Conservation (phyloP, 371 early-diverging fungal genomes). For the Mucor circinelloides region DNA sequence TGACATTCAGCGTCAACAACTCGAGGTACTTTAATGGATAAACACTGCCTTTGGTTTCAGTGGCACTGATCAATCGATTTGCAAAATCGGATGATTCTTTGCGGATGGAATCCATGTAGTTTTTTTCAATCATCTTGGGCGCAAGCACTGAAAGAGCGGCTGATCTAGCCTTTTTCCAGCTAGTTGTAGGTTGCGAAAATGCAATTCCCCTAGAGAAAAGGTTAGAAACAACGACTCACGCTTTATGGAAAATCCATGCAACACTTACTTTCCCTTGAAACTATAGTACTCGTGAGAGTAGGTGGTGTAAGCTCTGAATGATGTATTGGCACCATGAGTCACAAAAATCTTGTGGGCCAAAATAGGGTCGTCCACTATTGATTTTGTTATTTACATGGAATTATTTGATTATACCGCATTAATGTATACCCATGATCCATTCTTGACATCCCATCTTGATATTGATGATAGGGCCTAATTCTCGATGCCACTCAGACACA, state of each 20-base stretch:
- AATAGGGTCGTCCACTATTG: conserved; percentile 5
- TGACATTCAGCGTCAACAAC: conserved; percentile 11
- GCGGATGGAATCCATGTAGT: neutral
- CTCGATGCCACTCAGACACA: conserved; percentile 19
- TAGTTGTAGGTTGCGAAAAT: neutral
- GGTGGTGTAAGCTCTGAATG: conserved; percentile 2
- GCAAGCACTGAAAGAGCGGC: conserved; percentile 14
- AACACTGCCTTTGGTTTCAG: neutral
- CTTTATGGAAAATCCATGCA: no score
- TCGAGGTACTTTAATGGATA: conserved; percentile 2
- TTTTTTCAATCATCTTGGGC: conserved; percentile 15
- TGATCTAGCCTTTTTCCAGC: neutral
- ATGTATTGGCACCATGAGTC: conserved; percentile 10
- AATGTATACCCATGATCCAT: no score
- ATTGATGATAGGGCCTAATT: conserved; percentile 15
- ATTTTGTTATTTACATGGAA: no score
- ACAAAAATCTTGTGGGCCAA: conserved; percentile 28
- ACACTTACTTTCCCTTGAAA: conserved; percentile 12
- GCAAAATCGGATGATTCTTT: neutral
- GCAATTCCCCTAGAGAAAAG: neutral
- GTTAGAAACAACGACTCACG: neutral
- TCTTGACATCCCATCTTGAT: conserved; percentile 15
- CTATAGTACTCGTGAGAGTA: conserved; percentile 6
- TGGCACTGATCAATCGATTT: neutral
- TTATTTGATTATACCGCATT: no score